Base-by-base conservation (phyloP, 192 early-diverging fungal genomes). In the Coemansia aciculifera region DNA sequence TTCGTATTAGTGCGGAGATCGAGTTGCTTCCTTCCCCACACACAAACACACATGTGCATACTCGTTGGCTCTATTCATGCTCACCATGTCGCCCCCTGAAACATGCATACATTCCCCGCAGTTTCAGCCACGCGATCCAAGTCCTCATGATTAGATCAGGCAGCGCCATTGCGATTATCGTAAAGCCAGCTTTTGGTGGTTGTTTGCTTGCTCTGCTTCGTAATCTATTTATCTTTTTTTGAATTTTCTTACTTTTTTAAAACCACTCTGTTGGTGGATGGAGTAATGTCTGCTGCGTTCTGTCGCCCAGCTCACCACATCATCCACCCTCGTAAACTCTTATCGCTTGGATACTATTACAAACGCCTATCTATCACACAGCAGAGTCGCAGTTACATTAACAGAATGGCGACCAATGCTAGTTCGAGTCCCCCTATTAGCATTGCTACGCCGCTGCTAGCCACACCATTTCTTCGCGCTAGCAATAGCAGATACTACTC, bases 401-500 rank as follows among this genome's bases (percentile, higher is more conserved):
- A 0, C 32, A 51, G 40, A 10, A 66, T 39, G 46, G n/a, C 64
- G 12, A n/a, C 46, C 5, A 66, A 23, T 17, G 21, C 56, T 13
- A 63, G 68, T 29, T 17, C 46, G 0, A 48, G 46, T 8, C 46
- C 46, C 23, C 68, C 60, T 27, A 27, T 69, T 38, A 69, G 32
- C 19, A 43, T 69, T 48, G 62, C 68, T 13, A 74, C 72, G 43
- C 72, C 72, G 3, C 43, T 74, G 51, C 52, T 74, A 23, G 51
- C n/a, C 6, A 62, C 62, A 7, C 63, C 72, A 12, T 66, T 64
- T n/a, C 32, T 51, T 23, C 71, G 66, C 5, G 76, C 67, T 2
- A 27, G 54, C 54, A 62, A 76, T 17, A 71, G 79, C 3, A 34
- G 79, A 23, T 81, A 71, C 71, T 82, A 82, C 62, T 73, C 79